Conservation (phyloP, 2,329 filamentous ascomycete species). For the Arthrobotrys sphaeroides region DNA sequence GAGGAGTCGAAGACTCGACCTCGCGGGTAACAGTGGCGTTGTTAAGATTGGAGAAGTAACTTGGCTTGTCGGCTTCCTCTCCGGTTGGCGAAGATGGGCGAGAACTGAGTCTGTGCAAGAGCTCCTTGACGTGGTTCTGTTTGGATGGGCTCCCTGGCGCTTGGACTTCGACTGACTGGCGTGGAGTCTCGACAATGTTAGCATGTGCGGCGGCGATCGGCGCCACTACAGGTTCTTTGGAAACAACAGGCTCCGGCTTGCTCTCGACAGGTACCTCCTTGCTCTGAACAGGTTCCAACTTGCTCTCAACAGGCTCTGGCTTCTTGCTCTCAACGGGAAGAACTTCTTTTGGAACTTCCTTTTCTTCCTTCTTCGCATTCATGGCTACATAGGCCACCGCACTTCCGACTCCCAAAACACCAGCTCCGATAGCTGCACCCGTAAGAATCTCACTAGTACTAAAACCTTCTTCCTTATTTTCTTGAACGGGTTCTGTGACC, state of each 20-base stretch:
- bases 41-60: conserved; percentile 38
- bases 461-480: conserved; percentile 28
- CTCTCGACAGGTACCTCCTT: neutral
- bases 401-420: conserved; percentile 32
- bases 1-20: neutral
- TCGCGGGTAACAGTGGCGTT: conserved; percentile 26
- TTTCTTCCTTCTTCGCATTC: conserved; percentile 34
- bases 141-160: conserved; percentile 36
- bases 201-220: conserved; percentile 27
- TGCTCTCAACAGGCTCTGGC: neutral
- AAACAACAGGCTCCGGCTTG: conserved; percentile 1
- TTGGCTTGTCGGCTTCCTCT: conserved; percentile 30
- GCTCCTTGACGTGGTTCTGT: conserved; percentile 48
- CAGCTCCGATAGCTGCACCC: conserved; percentile 40
- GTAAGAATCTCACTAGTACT: conserved; percentile 34
- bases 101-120: conserved; percentile 44
- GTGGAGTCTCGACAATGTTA: conserved; percentile 33
- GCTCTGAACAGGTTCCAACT: conserved; percentile 7
- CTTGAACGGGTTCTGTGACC: neutral
- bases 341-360: conserved; percentile 26
- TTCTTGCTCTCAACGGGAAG: conserved; percentile 15
- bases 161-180: conserved; percentile 27
- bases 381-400: conserved; percentile 36
- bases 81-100: conserved; percentile 46
- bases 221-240: conserved; percentile 31